These are phyloP conservation scores for Guyanaporus albipodus DNA, from an alignment of 768 basidiomycete species.

Conservation along the genomic window DNA sequence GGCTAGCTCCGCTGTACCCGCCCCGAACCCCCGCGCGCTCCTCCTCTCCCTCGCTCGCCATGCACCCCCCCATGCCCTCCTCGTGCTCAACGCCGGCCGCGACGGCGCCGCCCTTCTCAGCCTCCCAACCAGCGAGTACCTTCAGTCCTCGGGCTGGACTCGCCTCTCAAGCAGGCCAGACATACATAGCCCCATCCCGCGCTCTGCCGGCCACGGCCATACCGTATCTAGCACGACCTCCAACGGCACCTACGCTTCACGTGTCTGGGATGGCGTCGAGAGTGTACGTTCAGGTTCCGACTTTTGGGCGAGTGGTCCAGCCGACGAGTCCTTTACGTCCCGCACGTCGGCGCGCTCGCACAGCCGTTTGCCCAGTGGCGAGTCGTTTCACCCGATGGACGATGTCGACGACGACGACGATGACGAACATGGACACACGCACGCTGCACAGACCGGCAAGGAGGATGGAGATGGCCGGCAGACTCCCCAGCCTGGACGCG, in stretches of 20 bases:
- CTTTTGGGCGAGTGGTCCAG: slow-evolving; percentile 57
- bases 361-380: slow-evolving; percentile 17
- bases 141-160: slow-evolving; percentile 79
- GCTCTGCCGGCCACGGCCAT: slow-evolving; percentile 17
- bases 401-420: slow-evolving; percentile 25
- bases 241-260: slow-evolving; percentile 12
- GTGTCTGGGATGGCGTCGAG: slow-evolving; percentile 30
- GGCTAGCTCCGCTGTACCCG: slow-evolving; percentile 44
- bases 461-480: slow-evolving; percentile 14
- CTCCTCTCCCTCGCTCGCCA: slow-evolving; percentile 66
- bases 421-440: no score
- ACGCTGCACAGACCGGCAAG: no score
- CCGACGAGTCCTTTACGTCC: slow-evolving; percentile 18
- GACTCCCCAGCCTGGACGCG: slow-evolving; percentile 18
- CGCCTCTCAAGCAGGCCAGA: slow-evolving; percentile 15
- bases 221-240: slow-evolving; percentile 13
- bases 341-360: slow-evolving; percentile 9
- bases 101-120: slow-evolving; percentile 80
- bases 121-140: slow-evolving; percentile 79
- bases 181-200: neutral
- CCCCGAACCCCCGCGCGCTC: slow-evolving; percentile 66
- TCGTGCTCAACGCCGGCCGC: slow-evolving; percentile 78
- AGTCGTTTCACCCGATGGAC: slow-evolving; percentile 33
- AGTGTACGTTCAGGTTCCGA: slow-evolving; percentile 67
- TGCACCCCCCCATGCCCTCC: slow-evolving; percentile 69